Base-by-base conservation (phyloP, 179 eudicot species). In the Camellia oleifera region DNA sequence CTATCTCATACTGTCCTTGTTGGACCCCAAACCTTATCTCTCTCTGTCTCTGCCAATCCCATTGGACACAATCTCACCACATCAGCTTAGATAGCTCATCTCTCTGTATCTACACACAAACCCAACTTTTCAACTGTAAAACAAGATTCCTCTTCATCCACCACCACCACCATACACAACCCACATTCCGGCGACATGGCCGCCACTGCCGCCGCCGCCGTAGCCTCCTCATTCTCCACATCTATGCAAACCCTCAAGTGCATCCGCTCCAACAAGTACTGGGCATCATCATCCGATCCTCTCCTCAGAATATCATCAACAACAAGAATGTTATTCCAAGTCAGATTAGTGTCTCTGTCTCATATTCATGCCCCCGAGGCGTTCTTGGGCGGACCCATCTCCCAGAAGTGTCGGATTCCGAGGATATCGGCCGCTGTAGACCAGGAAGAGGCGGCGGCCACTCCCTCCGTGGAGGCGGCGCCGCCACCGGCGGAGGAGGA, bases 341-440 rank as follows among this genome's bases (percentile, higher is more conserved):
- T 81, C 17, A 81, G 83, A 58, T 50, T 78, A 18, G 17, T 57
- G 12, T 69, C 32, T 26, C 32, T 26, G 32, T 26, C 82, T 7
- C 77, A 82, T 48, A 20, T 83, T 14, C 56, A 32, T 66, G 78
- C 78, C 11, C 56, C 45, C 11, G 90, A 88, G 4, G 75, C 85
- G 20, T 17, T 78, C 7, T 77, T 70, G 69, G 48, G 74, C 2
- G 68, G 63, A 15, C 65, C 81, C 73, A 5, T 40, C 8, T 80
- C 82, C 0, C 60, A 67, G 14, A 84, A 83, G 81, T 79, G 91
- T 86, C 88, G 85, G 76, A 60, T 75, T 5, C 75, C 66, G 58
- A 84, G 90, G 81, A 52, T 92, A 17, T 66, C 86, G 32, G 87
- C 92, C 1, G 86, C 89, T 0, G 92, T 90, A 1, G 91, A 91